These are phyloP conservation scores for Pseudogymnoascus sp. DNA, from an alignment of 2,329 filamentous ascomycete species.

Conservation along the genomic window DNA sequence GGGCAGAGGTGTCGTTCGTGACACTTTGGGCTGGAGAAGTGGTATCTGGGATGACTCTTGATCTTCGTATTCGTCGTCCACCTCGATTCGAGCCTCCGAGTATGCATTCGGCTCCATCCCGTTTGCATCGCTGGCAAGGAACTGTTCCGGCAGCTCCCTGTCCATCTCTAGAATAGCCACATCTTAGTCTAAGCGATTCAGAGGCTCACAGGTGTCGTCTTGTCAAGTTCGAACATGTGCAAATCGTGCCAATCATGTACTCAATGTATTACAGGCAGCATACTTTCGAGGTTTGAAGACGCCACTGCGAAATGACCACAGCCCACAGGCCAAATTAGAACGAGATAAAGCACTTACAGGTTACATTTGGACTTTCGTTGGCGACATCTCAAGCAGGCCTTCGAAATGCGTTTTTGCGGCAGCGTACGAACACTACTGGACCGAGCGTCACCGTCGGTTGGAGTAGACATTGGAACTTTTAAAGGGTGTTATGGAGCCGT, in stretches of 20 bases:
- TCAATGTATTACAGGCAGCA: not conserved
- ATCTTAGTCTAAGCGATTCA: slow-evolving; percentile 19
- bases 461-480: not conserved
- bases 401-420: slow-evolving; percentile 17
- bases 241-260: not conserved
- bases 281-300: not conserved
- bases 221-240: slow-evolving; percentile 24
- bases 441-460: not conserved
- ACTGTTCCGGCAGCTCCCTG: slow-evolving; percentile 20
- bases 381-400: slow-evolving; percentile 19
- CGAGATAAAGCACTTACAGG: slow-evolving; percentile 14
- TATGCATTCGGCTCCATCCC: slow-evolving; percentile 32
- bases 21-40: not conserved
- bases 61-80: slow-evolving; percentile 27
- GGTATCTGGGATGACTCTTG: slow-evolving; percentile 9
- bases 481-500: not conserved
- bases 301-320: not conserved
- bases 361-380: slow-evolving; percentile 21
- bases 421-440: not conserved
- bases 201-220: slow-evolving; percentile 29
- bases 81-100: slow-evolving; percentile 34
- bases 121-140: slow-evolving; percentile 32
- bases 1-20: not conserved
- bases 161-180: slow-evolving; percentile 23
- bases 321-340: not conserved